Conservation (phyloP, 306 rosid species). For the Potentilla sterilis region DNA sequence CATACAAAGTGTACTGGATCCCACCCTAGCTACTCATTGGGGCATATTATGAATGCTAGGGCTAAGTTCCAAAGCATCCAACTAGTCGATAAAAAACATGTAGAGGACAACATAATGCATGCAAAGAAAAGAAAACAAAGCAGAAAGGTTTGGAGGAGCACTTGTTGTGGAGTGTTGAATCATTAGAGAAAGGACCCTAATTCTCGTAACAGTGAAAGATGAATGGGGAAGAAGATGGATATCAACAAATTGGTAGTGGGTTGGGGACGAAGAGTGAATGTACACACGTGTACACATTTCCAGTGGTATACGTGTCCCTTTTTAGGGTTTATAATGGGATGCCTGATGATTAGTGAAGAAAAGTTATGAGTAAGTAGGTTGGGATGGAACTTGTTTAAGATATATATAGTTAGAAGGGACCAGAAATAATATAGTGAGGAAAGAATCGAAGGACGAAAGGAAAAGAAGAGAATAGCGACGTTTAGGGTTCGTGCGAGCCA, state of each 20-base stretch:
- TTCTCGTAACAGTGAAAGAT: background rate
- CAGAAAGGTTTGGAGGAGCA: conserved; percentile 34
- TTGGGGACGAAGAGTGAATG: conserved; percentile 18
- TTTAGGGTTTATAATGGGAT: conserved; percentile 37
- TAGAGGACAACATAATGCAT: conserved; percentile 45
- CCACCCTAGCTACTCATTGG: conserved; percentile 23
- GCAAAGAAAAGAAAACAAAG: conserved; percentile 37
- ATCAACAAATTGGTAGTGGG: conserved; percentile 28
- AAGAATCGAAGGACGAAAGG: background rate
- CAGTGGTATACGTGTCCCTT: conserved; percentile 22
- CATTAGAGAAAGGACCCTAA: conserved; percentile 25
- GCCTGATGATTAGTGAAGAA: conserved; percentile 37
- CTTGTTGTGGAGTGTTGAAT: conserved; percentile 33
- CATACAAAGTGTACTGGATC: conserved; percentile 15
- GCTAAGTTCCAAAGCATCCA: conserved; percentile 11
- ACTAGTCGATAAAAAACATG: conserved; percentile 27
- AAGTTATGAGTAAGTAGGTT: conserved; percentile 19
- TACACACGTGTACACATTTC: conserved; percentile 17
- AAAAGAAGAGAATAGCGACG: conserved; percentile 21
- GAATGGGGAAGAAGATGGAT: background rate
- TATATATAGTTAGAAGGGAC: background rate
- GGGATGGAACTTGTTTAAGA: conserved; percentile 21
- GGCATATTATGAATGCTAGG: conserved; percentile 28
- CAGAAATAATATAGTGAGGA: background rate
- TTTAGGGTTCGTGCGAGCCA: conserved; percentile 28